Percentiles rank a stretch among this genome's conserved stretches.
phyloP scores from a whole-genome alignment of 2,329 filamentous ascomycete species.

The Bisporella sp. region DNA sequence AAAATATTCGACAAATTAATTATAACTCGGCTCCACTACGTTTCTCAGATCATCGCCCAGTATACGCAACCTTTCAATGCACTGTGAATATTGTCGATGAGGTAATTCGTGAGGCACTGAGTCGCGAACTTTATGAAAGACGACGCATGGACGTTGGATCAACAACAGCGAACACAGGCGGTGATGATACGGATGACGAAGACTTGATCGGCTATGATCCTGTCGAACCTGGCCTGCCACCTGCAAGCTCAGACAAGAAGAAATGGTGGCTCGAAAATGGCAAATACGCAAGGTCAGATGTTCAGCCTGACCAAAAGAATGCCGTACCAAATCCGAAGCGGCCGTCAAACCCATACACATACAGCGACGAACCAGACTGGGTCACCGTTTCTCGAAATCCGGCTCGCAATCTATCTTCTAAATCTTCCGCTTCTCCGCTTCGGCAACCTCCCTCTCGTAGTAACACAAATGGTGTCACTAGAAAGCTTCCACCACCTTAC shows the following conservation, averaged over 20 bases:
- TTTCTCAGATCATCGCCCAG: constrained; percentile 95
- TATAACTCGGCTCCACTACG: constrained; percentile 77
- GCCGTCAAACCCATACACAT: constrained; percentile 74
- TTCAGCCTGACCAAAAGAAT: constrained; percentile 57
- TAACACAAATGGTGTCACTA: constrained; percentile 8
- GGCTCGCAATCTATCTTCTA: constrained; percentile 4
- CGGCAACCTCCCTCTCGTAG: background rate
- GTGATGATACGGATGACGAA: constrained; percentile 66
- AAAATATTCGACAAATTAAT: constrained; percentile 71
- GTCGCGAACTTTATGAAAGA: constrained; percentile 64
- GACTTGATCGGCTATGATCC: constrained; percentile 76
- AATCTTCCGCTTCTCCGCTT: constrained; percentile 9
- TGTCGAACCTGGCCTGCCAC: constrained; percentile 69
- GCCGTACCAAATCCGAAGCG: constrained; percentile 66
- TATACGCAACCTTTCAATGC: constrained; percentile 85
- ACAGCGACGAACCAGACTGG: constrained; percentile 77
- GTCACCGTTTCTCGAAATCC: constrained; percentile 49
- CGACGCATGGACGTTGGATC: constrained; percentile 61
- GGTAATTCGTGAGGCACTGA: constrained; percentile 61
- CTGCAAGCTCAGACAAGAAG: constrained; percentile 60
- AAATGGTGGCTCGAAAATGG: constrained; percentile 68
- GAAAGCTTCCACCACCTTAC: constrained; percentile 26
- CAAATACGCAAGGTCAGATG: constrained; percentile 65
- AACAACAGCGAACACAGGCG: constrained; percentile 49
- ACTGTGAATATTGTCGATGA: constrained; percentile 77